phyloP scores from a whole-genome alignment of 495 filamentous ascomycete genomes.

The Penicillium roqueforti region DNA sequence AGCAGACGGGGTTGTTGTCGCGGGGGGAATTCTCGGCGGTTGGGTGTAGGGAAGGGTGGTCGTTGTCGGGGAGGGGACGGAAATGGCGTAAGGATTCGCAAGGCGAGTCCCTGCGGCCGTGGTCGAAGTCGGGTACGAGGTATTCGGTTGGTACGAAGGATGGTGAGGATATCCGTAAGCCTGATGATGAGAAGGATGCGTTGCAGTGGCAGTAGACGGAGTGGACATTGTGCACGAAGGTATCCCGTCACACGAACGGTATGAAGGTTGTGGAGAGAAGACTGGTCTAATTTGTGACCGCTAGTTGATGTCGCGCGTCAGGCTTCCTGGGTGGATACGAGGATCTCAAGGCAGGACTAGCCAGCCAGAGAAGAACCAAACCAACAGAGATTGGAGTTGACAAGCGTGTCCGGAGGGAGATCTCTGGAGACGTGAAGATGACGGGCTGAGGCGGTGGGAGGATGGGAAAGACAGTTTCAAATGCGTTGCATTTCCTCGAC shows the following conservation, averaged over 20 bases:
- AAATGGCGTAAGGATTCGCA: slow-evolving; percentile 46
- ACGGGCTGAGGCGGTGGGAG: slow-evolving; percentile 16
- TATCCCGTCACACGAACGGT: slow-evolving; percentile 34
- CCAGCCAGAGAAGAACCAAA: neutral
- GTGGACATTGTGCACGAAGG: slow-evolving; percentile 66
- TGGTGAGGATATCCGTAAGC: slow-evolving; percentile 68
- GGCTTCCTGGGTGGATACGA: slow-evolving; percentile 45
- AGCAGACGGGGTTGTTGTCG: slow-evolving; percentile 34
- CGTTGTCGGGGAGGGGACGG: slow-evolving; percentile 41
- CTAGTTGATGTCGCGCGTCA: slow-evolving; percentile 28
- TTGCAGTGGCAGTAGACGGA: slow-evolving; percentile 75
- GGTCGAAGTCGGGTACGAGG: slow-evolving; percentile 51
- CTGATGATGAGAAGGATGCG: slow-evolving; percentile 66
- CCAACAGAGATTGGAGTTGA: slow-evolving; percentile 18
- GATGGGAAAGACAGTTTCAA: slow-evolving; percentile 11
- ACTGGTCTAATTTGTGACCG: slow-evolving; percentile 58
- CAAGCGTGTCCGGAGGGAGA: slow-evolving; percentile 3
- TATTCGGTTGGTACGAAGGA: slow-evolving; percentile 50
- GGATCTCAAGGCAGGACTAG: slow-evolving; percentile 1
- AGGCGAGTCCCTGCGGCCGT: slow-evolving; percentile 50
- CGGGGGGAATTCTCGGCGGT: slow-evolving; percentile 31
- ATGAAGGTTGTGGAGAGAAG: slow-evolving; percentile 57
- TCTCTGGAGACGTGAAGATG: slow-evolving; percentile 23
- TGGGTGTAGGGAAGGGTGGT: slow-evolving; percentile 38
- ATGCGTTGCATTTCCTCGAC: slow-evolving; percentile 21